These are phyloP conservation scores for Pythium brachiatum DNA, from an alignment of 352 stramenopile genomes.

Conservation along the genomic window DNA sequence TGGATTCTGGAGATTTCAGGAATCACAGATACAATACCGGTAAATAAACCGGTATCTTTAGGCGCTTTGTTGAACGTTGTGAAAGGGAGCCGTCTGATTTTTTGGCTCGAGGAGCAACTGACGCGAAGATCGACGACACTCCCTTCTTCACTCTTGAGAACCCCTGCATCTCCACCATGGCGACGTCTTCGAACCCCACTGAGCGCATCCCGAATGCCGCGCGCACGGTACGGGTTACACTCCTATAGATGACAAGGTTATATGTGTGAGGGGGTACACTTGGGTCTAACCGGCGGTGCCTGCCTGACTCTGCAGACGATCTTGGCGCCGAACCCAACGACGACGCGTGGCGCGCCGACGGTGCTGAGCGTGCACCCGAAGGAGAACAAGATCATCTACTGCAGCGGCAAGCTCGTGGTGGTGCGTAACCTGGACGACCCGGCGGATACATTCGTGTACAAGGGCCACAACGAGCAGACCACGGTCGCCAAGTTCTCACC, in stretches of 20 bases:
- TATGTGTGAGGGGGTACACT: neutral
- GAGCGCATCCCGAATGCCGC: conserved; percentile 57
- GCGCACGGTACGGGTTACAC: conserved; percentile 31
- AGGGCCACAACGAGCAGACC: conserved; percentile 91
- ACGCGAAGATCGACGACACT: neutral
- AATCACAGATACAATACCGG: neutral
- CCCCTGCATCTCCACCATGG: conserved; percentile 29
- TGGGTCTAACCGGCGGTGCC: neutral
- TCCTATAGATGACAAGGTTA: neutral
- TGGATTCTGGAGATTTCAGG: neutral
- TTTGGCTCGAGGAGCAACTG: neutral
- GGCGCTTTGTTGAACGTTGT: neutral
- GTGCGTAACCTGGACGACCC: conserved; percentile 86
- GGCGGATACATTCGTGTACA: conserved; percentile 92
- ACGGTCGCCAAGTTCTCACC: conserved; percentile 94
- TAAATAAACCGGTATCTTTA: neutral
- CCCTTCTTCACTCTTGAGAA: neutral
- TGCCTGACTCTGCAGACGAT: conserved; percentile 33
- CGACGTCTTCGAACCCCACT: conserved; percentile 53
- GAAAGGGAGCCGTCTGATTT: conserved; percentile 12
- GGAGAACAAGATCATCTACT: conserved; percentile 91
- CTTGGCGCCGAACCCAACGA: conserved; percentile 65
- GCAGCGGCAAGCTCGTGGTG: conserved; percentile 89
- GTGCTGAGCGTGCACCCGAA: conserved; percentile 80
- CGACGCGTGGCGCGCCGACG: conserved; percentile 63